Evolutionary conservation across 345 rosid genomes (phyloP).

Genomic region (Microthlaspi erraticum): DNA sequence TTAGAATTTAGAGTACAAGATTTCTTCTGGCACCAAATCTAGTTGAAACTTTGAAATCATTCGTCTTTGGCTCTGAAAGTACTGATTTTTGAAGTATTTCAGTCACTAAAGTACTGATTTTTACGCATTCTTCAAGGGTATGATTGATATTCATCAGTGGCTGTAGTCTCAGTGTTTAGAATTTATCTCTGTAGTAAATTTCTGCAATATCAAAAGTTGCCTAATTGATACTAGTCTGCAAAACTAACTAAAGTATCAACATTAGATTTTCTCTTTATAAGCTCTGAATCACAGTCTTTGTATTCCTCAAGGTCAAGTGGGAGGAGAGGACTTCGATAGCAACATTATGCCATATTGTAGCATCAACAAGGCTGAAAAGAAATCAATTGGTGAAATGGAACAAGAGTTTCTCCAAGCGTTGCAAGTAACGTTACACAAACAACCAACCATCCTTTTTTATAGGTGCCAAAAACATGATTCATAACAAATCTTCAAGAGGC

Average conservation of each 20-base stretch:
- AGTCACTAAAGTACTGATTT: neutral
- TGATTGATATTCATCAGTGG: constrained; percentile 8
- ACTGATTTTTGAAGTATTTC: neutral
- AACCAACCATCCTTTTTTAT: neutral
- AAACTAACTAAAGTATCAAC: neutral
- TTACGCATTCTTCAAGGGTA: neutral
- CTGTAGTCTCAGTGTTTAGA: neutral
- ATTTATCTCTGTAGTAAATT: neutral
- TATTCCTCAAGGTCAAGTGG: constrained; percentile 61
- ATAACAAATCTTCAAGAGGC: neutral
- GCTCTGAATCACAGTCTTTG: neutral
- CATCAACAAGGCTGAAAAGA: constrained; percentile 70
- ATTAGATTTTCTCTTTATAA: neutral
- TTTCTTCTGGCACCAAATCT: neutral
- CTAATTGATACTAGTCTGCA: neutral
- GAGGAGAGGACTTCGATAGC: constrained; percentile 62
- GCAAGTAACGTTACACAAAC: constrained; percentile 60
- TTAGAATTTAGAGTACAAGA: neutral
- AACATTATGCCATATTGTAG: constrained; percentile 88
- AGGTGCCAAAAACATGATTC: neutral
- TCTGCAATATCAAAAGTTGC: neutral
- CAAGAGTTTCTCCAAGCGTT: constrained; percentile 96
- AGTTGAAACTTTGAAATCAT: neutral
- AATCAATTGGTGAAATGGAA: constrained; percentile 84
- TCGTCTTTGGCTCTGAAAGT: neutral